Base-by-base conservation (phyloP, 306 rosid genomes). In the Rosa multiflora region DNA sequence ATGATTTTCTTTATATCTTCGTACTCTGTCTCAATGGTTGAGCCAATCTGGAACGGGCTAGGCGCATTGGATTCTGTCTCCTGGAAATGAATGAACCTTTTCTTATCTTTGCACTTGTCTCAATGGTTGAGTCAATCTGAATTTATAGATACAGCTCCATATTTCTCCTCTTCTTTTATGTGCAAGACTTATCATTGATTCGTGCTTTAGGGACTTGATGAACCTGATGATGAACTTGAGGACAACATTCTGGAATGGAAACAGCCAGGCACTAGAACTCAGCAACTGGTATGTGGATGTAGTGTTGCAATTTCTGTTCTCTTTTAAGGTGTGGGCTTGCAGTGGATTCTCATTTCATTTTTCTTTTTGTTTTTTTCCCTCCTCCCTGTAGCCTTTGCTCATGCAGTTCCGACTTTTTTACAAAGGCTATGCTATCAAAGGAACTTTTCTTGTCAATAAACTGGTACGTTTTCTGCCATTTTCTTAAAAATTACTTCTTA, bases 391-490 rank as follows among this genome's bases (percentile, higher is more conserved):
- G 97, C 94, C 98, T 58, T 67, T 94, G 92, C 79, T 94, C 73
- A 90, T 94, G 67, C 98, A 92, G 80, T 82, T 83, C 75, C 94
- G 97, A 67, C 87, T 94, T 76, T 92, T 85, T 80, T 72, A 90
- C 89, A 78, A 73, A 52, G 98, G 97, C 68, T 6, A 21, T 48
- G 93, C 98, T 56, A 79, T 90, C 8, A 94, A 94, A 82, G 98
- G 98, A 62, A 90, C 94, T 8, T 82, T 92, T 83, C 85, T 92
- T 84, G 74, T 92, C 71, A 92, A 92, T 79, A 89, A 76, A 82
- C 86, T 67, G 93, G 98, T 94, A 88, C 17, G 6, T 23, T 49
- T 71, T 78, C 42, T 43, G 11, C 20, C 72, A 10, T 66, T 43
- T 39, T 15, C 20, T n/a, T 26, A 32, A 56, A 29, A 56, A 8